Evolutionary conservation across 2,329 filamentous ascomycete species (phyloP).

Genomic region (Samsoniella hepiali): DNA sequence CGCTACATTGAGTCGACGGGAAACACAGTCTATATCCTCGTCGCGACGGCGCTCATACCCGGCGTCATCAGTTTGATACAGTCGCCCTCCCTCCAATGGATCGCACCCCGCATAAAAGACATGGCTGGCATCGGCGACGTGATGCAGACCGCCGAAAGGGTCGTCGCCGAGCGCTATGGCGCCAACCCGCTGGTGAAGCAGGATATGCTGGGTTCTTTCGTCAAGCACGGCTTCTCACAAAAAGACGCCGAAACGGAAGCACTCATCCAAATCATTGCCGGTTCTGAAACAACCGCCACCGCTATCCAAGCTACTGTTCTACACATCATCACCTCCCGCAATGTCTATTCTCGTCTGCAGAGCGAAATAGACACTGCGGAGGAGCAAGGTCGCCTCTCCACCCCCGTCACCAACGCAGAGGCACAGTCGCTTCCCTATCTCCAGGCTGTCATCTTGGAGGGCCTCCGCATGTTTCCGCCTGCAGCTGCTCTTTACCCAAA

Average conservation of each 20-base stretch:
- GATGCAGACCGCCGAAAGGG: slow-evolving; percentile 30
- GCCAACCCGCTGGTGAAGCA: slow-evolving; percentile 27
- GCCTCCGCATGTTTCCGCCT: slow-evolving; percentile 25
- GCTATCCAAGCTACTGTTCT: slow-evolving; percentile 46
- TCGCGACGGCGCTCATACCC: slow-evolving; percentile 42
- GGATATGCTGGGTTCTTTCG: slow-evolving; percentile 39
- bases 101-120: slow-evolving; percentile 31
- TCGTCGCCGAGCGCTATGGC: slow-evolving; percentile 30
- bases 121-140: slow-evolving; percentile 31
- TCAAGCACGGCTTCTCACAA: slow-evolving; percentile 34
- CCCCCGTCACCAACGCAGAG: slow-evolving; percentile 25
- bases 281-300: slow-evolving; percentile 50
- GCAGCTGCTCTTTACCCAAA: slow-evolving; percentile 25
- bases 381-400: slow-evolving; percentile 7
- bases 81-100: slow-evolving; percentile 36
- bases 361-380: slow-evolving; percentile 37
- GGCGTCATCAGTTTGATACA: slow-evolving; percentile 39
- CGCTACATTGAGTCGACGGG: slow-evolving; percentile 43
- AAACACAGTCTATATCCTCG: slow-evolving; percentile 40
- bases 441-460: slow-evolving; percentile 42
- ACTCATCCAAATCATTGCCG: slow-evolving; percentile 38
- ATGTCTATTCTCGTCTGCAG: slow-evolving; percentile 39
- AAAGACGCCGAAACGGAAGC: slow-evolving; percentile 40
- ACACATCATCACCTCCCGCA: slow-evolving; percentile 44
- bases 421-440: slow-evolving; percentile 33